These are phyloP conservation scores for Phytophthora citricola DNA, from an alignment of 352 stramenopile species.

Conservation along the genomic window DNA sequence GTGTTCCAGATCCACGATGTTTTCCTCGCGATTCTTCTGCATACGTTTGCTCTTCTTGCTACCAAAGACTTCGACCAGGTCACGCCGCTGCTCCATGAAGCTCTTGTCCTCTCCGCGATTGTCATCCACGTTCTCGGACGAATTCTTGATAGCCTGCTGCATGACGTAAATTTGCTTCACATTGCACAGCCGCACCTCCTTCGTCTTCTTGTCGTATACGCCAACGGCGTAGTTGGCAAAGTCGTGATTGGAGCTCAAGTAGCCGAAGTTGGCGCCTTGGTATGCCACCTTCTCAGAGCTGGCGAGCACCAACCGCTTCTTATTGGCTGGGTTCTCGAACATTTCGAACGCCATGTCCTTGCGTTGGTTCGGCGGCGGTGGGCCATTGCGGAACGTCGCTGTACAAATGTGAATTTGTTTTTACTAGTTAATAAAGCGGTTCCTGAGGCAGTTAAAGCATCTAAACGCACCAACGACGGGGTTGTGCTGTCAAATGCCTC, in stretches of 20 bases:
- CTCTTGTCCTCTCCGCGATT: conserved; percentile 64
- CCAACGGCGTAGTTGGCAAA: conserved; percentile 77
- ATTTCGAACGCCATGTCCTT: conserved; percentile 78
- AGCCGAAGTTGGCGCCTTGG: conserved; percentile 87
- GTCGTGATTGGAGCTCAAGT: conserved; percentile 76
- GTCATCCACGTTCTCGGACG: conserved; percentile 71
- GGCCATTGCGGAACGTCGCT: conserved; percentile 87
- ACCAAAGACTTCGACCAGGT: conserved; percentile 83
- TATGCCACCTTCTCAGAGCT: conserved; percentile 85
- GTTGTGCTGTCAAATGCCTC: conserved; percentile 60
- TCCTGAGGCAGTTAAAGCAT: not conserved
- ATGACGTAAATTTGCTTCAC: conserved; percentile 88
- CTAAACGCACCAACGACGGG: conserved; percentile 60
- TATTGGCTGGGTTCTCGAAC: conserved; percentile 84
- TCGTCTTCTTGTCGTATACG: conserved; percentile 79
- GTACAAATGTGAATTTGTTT: not conserved
- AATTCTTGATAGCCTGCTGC: conserved; percentile 83
- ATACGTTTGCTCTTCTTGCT: conserved; percentile 89
- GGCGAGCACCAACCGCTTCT: conserved; percentile 80
- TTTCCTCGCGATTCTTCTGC: conserved; percentile 84
- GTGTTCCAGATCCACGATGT: conserved; percentile 80
- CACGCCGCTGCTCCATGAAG: conserved; percentile 72
- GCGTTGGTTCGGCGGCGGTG: conserved; percentile 59
- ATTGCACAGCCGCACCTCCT: conserved; percentile 80
- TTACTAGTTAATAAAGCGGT: not conserved